phyloP scores from a whole-genome alignment of 202 grass and related monocot species.

The Musa balbisiana region DNA sequence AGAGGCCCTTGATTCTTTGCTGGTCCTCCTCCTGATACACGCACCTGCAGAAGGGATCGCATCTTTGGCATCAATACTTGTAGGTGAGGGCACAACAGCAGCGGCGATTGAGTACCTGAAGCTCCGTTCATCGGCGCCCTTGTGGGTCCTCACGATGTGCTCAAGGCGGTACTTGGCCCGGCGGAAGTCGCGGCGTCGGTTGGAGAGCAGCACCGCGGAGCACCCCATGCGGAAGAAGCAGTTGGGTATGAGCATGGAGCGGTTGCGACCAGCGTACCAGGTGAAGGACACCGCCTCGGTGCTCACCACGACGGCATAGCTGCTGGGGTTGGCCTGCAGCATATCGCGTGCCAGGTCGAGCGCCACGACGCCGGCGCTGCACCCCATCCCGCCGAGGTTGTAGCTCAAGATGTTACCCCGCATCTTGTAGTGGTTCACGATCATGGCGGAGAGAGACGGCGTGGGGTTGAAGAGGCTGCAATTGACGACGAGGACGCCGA shows the following conservation, averaged over 20 bases:
- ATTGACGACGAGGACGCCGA: conserved; percentile 89
- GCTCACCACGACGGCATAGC: conserved; percentile 75
- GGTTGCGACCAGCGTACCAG: conserved; percentile 67
- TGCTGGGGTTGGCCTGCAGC: conserved; percentile 75
- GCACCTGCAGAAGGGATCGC: neutral
- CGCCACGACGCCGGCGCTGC: conserved; percentile 82
- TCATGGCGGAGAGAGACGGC: conserved; percentile 88
- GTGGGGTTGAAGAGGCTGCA: conserved; percentile 99
- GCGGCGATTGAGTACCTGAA: conserved; percentile 31
- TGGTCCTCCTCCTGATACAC: conserved; percentile 19
- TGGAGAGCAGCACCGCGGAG: conserved; percentile 73
- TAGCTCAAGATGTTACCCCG: conserved; percentile 94
- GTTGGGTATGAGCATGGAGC: conserved; percentile 93
- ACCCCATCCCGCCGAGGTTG: conserved; percentile 97
- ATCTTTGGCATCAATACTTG: neutral
- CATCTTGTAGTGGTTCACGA: conserved; percentile 99
- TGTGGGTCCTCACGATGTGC: conserved; percentile 93
- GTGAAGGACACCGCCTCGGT: conserved; percentile 90
- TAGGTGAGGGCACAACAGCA: neutral
- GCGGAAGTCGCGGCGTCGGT: conserved; percentile 72
- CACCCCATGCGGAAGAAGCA: conserved; percentile 80
- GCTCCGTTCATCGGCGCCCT: conserved; percentile 75
- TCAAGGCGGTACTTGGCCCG: conserved; percentile 87
- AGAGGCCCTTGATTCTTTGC: conserved; percentile 7
- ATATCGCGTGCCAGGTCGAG: conserved; percentile 84